phyloP scores from a whole-genome alignment of 2,329 filamentous ascomycete genomes.

The Pestalotiopsis sp. region DNA sequence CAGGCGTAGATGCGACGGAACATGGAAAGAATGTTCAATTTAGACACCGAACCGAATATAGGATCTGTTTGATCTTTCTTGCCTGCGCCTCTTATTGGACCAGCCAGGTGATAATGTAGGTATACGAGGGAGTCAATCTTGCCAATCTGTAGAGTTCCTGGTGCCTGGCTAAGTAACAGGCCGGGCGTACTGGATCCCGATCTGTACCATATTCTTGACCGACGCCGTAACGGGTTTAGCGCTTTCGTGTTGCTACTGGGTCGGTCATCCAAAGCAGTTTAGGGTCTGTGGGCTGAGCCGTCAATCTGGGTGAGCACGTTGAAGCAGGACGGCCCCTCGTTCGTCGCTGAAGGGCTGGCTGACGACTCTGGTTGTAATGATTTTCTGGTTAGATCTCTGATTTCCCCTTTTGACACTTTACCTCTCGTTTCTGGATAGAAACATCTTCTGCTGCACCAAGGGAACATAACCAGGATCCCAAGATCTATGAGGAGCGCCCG shows the following conservation, averaged over 20 bases:
- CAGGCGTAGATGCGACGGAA: neutral
- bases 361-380: neutral
- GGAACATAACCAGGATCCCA: too few relatives aligned
- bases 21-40: neutral
- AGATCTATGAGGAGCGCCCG: too few relatives aligned
- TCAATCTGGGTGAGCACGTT: slow-evolving; percentile 16
- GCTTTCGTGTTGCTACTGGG: slow-evolving; percentile 12
- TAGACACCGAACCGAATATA: neutral
- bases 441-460: too few relatives aligned
- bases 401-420: neutral
- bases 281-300: slow-evolving; percentile 26
- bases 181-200: neutral
- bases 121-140: neutral
- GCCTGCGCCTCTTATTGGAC: neutral
- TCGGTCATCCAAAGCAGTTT: slow-evolving; percentile 33
- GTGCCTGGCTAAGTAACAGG: neutral
- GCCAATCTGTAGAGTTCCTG: neutral
- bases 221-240: slow-evolving; percentile 24
- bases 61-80: neutral
- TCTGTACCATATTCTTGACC: slow-evolving; percentile 20
- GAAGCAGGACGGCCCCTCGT: slow-evolving; percentile 19
- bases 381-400: too few relatives aligned
- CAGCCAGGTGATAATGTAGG: neutral
- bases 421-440: too few relatives aligned
- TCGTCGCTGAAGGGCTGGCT: neutral